A percentile compares a stretch with the other conserved stretches of the same genome.
Conservation (phyloP, 345 rosid species). For the Gossypium anomalum region DNA sequence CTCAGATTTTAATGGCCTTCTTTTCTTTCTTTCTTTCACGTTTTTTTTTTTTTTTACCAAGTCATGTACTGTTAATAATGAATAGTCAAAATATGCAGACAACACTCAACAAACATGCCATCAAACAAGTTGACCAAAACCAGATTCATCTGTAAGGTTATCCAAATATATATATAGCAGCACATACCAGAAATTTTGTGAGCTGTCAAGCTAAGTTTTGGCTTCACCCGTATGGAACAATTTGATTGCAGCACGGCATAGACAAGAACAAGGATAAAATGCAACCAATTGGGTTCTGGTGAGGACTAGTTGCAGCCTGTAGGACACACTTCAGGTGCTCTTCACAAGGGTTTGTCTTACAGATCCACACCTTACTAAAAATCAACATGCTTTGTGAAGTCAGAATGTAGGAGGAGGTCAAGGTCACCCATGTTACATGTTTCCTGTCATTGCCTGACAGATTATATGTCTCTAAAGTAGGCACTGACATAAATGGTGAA, state of each 20-base stretch:
- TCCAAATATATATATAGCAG: not conserved
- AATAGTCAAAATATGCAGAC: not conserved
- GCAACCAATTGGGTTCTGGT: not conserved
- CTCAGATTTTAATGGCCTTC: no score
- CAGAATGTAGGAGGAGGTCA: not conserved
- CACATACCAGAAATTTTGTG: not conserved
- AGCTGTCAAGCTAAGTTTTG: not conserved
- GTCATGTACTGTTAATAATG: not conserved
- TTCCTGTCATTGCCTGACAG: not conserved
- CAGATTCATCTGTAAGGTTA: not conserved
- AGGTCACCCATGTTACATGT: constrained; percentile 1
- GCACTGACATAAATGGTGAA: not conserved
- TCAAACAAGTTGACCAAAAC: not conserved
- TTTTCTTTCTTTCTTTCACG: no score
- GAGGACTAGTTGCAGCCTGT: not conserved
- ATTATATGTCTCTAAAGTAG: not conserved
- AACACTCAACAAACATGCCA: not conserved
- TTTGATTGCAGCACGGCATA: not conserved
- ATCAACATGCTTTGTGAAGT: no score
- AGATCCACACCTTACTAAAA: not conserved
- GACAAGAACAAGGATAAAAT: not conserved
- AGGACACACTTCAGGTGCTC: constrained; percentile 1
- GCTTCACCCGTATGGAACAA: not conserved
- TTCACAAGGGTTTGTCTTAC: constrained; percentile 7
- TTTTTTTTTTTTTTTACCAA: no score